Evolutionary conservation across 2,329 filamentous ascomycete genomes (phyloP), one percentile per base, ranked within the genome.

Genomic region (Cordyceps farinosa): DNA sequence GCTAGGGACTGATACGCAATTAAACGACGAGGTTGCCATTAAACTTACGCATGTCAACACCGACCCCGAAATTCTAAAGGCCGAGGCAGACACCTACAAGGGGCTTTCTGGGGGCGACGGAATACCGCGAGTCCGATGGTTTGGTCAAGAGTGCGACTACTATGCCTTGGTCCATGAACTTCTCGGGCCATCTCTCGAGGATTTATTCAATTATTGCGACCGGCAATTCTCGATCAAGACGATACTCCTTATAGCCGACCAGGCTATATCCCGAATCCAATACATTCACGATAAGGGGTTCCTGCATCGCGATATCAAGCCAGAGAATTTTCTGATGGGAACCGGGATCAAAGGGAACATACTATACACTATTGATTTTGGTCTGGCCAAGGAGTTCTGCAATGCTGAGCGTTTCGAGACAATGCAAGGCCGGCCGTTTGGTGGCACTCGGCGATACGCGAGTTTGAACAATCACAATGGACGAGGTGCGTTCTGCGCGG

Each of bases 151-250:
- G 44, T 40, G 63, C 38, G 64, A 67, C 10, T 71, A 69, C 63
- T 55, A 68, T 44, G 68, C 62, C 34, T 45, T 73, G 63, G 67
- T 71, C 36, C 62, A 61, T 32, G 68, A 72, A 13, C 61, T 71
- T 50, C 68, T 73, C 64, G 88, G 88, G 63, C 87, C 88, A 52
- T 87, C 84, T 67, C 80, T 90, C 73, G 87, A 90, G 76, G 87
- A 90, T 71, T 80, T 90, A 29, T 89, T 69, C 62, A 65, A 66
- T 40, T 67, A 64, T 52, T 70, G 68, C 62, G 57, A 51, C 52
- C 51, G 60, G 7, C 17, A 32, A 2, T 67, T 70, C 47, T 69
- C 67, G 5, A 66, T 69, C 51, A 70, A 70, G 64, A 70, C 68
- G 6, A 53, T 67, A 9, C 68, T 70, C 38, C 65, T 69, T 5